Evolutionary conservation across 176 grass and related monocot genomes (phyloP).

Genomic region (Musa troglodytarum): DNA sequence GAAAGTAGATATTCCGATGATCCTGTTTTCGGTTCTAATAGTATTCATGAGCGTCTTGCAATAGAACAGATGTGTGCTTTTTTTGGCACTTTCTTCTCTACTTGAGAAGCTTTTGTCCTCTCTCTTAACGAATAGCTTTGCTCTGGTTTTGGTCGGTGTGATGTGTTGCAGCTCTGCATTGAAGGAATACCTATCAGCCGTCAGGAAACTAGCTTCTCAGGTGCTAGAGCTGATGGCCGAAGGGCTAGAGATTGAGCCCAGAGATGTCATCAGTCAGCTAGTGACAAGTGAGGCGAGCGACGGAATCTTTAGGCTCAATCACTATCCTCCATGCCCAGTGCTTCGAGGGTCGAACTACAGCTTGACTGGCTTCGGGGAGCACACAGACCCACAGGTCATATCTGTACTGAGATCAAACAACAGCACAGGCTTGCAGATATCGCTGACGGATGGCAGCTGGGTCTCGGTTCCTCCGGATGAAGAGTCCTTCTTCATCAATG

Average conservation of each 20-base stretch:
- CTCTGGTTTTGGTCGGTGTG: neutral
- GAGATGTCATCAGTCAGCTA: neutral
- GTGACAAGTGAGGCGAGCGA: slow-evolving; percentile 1
- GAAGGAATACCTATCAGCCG: neutral
- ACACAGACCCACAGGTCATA: slow-evolving; percentile 9
- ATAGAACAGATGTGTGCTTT: neutral
- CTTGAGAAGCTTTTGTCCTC: no score
- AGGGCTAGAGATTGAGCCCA: neutral
- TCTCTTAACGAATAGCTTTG: no score
- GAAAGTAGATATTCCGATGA: neutral
- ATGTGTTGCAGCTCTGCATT: neutral
- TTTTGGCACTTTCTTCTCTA: neutral
- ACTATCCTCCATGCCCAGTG: slow-evolving; percentile 4
- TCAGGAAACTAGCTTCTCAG: neutral
- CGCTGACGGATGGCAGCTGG: neutral
- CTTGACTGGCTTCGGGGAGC: slow-evolving; percentile 10
- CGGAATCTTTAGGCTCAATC: slow-evolving; percentile 8
- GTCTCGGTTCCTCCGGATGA: neutral
- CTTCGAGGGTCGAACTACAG: neutral
- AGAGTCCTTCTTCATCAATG: slow-evolving; percentile 10
- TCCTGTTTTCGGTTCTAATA: no score
- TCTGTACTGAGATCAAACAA: slow-evolving; percentile 11
- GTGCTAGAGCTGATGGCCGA: slow-evolving; percentile 3
- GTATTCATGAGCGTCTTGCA: neutral
- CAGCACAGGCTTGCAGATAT: slow-evolving; percentile 1